Evolutionary conservation across 768 basidiomycete species (phyloP), one percentile per base, ranked within the genome.

Genomic region (Hericium alpestre): DNA sequence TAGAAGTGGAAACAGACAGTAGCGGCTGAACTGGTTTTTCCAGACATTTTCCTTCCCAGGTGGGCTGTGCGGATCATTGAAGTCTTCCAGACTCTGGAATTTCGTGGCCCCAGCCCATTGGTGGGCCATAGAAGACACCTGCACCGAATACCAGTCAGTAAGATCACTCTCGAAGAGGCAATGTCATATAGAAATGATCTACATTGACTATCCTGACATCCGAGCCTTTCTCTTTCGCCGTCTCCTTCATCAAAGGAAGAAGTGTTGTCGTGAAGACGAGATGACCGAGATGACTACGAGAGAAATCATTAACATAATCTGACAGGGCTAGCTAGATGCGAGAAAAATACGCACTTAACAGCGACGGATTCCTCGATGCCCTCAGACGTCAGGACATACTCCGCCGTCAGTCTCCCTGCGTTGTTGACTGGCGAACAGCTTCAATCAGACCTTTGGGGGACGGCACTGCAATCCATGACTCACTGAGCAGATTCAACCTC

Each of bases 401-500:
- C 23, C 37, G 64, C 61, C 1, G 69, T 11, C 3, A 66, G 4
- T 38, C 70, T 71, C 5, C 65, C 77, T 40, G 78, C 80, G 56
- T 83, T 83, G 58, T 80, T 80, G 40, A 82, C 80, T 82, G 32
- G 3, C 53, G 13, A 58, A 49, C 9, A 27, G 25, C 3, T 38
- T 38, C 51, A 40, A 6, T 38, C 4, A 43, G 41, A 15, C 20
- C 15, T 40, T 4, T 11, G 32, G 9, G 49, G 18, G 1, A 27
- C 13, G 6, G 9, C 4, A 22, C 9, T 22, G 4, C 48, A 18
- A 15, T 11, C 12, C 7, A 41, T 38, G 2, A 70, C 76, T 59
- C 58, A 82, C 82, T 61, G 16, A 85, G 63, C 7, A 83, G 70
- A 62, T 86, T 83, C 56, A 86, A 62, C 27, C 82, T 71, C 38